Base-by-base conservation (phyloP, 2,329 filamentous ascomycete genomes). In the Sarocladiaceae sp. region DNA sequence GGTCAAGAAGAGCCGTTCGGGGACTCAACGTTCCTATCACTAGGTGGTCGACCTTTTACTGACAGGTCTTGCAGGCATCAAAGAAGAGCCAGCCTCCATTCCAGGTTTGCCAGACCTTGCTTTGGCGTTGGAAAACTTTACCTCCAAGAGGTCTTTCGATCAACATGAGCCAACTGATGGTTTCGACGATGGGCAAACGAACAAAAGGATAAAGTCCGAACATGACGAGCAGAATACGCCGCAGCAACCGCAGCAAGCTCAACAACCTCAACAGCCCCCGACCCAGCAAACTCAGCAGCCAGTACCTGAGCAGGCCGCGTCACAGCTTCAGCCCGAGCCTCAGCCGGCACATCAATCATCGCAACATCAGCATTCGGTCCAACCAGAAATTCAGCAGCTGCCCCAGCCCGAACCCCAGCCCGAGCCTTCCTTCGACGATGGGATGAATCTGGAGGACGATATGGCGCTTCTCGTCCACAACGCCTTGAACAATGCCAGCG, bases 391-490 rank as follows among this genome's bases (percentile, higher is more conserved):
- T n/a, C n/a, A n/a, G n/a, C n/a, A n/a, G n/a, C n/a, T n/a, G n/a
- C n/a, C n/a, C n/a, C n/a, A 29, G n/a, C 16, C 6, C 29, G 42
- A 44, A 35, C 26, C 33, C 19, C 33, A 45, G 15, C 23, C 23
- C 21, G 45, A 47, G 24, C 41, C 46, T 33, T 59, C 57, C 18
- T 51, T 65, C 9, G 63, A 66, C 41, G 59, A 64, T 44, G 61
- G 58, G 1, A 41, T 41, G 37, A 41, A 41, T 15, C 37, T 41
- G 4, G 37, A 41, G 16, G 37, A 41, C 19, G 37, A 41, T 13
- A 55, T 66, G 33, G 63, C 59, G 21, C 55, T 65, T 15, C 56
- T 68, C 7, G 64, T 68, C 6, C 62, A 65, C 48, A 66, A 66
- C 56, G 65, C 65, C 40, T 55, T 68, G 19, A 64, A 60, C 44